These are phyloP conservation scores for Trichoderma sp. DNA, from an alignment of 2,329 filamentous ascomycete species.

Conservation along the genomic window DNA sequence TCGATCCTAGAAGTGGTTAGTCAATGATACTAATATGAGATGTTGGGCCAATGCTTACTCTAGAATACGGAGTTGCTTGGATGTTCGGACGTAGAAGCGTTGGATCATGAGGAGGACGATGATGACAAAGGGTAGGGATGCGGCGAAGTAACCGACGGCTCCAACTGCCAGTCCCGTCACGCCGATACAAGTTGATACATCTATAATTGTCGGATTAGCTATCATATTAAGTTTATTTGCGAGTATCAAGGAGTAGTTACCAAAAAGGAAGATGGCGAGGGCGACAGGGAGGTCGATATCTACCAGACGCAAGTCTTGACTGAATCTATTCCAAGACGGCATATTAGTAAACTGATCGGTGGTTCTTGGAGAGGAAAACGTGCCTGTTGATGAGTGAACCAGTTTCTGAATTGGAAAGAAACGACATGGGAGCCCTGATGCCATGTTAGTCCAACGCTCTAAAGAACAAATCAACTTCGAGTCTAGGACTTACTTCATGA, in stretches of 20 bases:
- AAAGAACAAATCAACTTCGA: background rate
- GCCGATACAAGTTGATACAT: conserved; percentile 40
- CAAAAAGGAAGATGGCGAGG: conserved; percentile 31
- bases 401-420: conserved; percentile 32
- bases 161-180: conserved; percentile 47
- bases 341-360: background rate
- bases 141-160: conserved; percentile 47
- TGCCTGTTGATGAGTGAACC: conserved; percentile 35
- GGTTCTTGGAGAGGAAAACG: background rate
- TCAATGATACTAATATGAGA: background rate
- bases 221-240: background rate
- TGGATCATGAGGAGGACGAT: conserved; percentile 47
- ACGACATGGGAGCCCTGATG: conserved; percentile 31
- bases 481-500: conserved; percentile 27
- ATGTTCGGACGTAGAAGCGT: conserved; percentile 56
- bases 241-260: conserved; percentile 9
- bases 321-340: conserved; percentile 35
- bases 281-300: conserved; percentile 41
- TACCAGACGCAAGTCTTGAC: conserved; percentile 45
- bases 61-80: conserved; percentile 54
- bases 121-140: conserved; percentile 47
- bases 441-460: background rate
- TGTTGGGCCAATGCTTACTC: conserved; percentile 36
- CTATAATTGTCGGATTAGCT: conserved; percentile 21
- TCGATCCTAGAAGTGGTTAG: conserved; percentile 31